Base-by-base conservation (phyloP, 2,329 filamentous ascomycete species). In the Sporothrix curviconia region DNA sequence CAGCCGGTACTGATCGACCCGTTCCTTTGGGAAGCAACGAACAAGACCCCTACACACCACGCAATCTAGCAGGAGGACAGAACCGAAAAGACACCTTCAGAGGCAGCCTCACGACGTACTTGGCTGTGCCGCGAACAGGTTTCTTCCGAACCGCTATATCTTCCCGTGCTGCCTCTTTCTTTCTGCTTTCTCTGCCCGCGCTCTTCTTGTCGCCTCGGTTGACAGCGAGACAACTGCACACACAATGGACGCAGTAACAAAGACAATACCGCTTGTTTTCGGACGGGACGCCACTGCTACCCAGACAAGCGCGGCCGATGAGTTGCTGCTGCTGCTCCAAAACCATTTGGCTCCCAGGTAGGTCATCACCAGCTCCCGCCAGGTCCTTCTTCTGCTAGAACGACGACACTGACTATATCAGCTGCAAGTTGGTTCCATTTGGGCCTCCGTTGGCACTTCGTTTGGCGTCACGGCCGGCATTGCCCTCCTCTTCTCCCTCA, bases 401-500 rank as follows among this genome's bases (percentile, higher is more conserved):
- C 57, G 72, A 80, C 58, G 78, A 78, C 4, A 81, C 79, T 62
- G 72, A 71, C 44, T 69, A n/a, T n/a, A 11, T 19, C 61, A 79
- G 76, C 69, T 79, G 39, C 70, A 72, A 66, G 67, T 76, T 67
- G 73, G 80, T 58, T 87, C 91, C 43, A 79, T 96, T 60, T 84
- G 86, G 72, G 87, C 89, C 59, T 90, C 92, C 50, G 75, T 97
- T 44, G 88, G 78, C 62, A 90, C 88, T 22, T 95, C 92, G 3
- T 69, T 96, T 44, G 87, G 83, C 56, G 76, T 94, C 67, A 90
- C 90, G 8, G 67, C 81, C 61, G 77, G 85, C 64, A 85, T 96
- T 64, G 85, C 90, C 61, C 69, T 95, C 59, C 74, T 85, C 63
- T 99, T 97, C 78, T 96, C 90, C 61, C 76, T 96, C 65, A 78